Evolutionary conservation across 306 rosid species (phyloP), one percentile per base, ranked within the genome.

Genomic region (Neltuma alba): DNA sequence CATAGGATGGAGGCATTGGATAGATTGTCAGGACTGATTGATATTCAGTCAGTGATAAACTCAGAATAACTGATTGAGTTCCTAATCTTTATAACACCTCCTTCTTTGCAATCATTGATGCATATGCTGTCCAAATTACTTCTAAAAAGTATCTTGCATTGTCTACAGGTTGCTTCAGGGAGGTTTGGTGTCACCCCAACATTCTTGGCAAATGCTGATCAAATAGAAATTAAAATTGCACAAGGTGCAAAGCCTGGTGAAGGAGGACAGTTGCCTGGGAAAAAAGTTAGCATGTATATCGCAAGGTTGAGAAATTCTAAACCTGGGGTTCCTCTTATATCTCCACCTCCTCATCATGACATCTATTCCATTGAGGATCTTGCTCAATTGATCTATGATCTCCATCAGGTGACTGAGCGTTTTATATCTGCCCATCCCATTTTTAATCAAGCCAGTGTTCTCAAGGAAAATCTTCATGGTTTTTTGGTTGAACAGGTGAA

Each of bases 191-290:
- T 95, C 88, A 95, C 99, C 86, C 98, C 99, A 55, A 95, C 97
- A 45, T 95, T 95, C 88, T 89, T 95, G 89, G 99, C 89, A 86
- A 95, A 95, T 86, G 99, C 99, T 42, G 97, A 90, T 88, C 99
- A 95, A 79, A 62, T 95, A 78, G 99, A 95, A 88, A 95, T 95
- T 64, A 95, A 95, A 86, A 95, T 95, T 88, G 99, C 99, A 70
- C 99, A 95, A 91, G 99, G 99, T 64, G 99, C 99, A 40, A 95
- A 95, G 86, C 99, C 99, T 55, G 99, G 99, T 61, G 99, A 94
- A 91, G 99, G 99, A 73, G 99, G 99, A 44, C 99, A 94, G 72
- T 85, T 92, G 84, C 99, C 99, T 77, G 99, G 99, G 40, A 94
- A 92, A 88, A 94, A 94, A 94, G 99, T 94, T 79, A 94, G 99